Evolutionary conservation across 192 early-diverging fungal species (phyloP).

Genomic region (Backusella circina): DNA sequence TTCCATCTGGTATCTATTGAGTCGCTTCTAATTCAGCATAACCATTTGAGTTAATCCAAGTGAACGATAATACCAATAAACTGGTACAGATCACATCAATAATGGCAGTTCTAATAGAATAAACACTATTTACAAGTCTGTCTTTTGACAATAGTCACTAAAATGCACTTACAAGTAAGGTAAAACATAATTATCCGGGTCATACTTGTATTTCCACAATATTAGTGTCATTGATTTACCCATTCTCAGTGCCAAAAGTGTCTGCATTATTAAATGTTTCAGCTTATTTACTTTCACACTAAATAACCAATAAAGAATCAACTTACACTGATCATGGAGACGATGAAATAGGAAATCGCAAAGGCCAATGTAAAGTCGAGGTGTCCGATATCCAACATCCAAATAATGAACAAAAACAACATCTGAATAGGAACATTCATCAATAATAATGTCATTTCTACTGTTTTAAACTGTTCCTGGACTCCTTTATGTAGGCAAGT

Average conservation of each 20-base stretch:
- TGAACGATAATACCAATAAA: slow-evolving; percentile 51
- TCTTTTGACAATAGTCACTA: neutral
- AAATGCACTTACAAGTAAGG: slow-evolving; percentile 53
- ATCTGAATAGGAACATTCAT: slow-evolving; percentile 71
- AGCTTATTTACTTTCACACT: slow-evolving; percentile 26
- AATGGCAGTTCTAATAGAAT: slow-evolving; percentile 55
- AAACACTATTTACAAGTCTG: neutral
- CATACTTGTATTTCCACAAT: slow-evolving; percentile 65
- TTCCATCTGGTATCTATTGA: slow-evolving; percentile 2
- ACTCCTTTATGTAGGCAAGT: slow-evolving; percentile 63
- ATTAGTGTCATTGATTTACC: slow-evolving; percentile 50
- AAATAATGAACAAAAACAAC: slow-evolving; percentile 51
- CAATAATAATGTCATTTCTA: slow-evolving; percentile 55
- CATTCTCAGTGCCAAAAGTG: slow-evolving; percentile 50
- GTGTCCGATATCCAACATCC: slow-evolving; percentile 44
- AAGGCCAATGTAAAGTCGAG: slow-evolving; percentile 42
- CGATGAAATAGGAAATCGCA: slow-evolving; percentile 46
- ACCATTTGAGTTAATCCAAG: slow-evolving; percentile 18
- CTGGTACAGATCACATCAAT: slow-evolving; percentile 69
- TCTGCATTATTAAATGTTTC: slow-evolving; percentile 34
- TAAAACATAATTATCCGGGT: slow-evolving; percentile 73
- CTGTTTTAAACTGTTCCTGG: slow-evolving; percentile 41
- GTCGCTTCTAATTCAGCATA: slow-evolving; percentile 7
- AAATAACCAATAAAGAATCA: neutral
- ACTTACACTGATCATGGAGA: slow-evolving; percentile 55